A percentile compares a stretch with the other conserved stretches of the same genome.
Conservation (phyloP, 2,329 filamentous ascomycete species). For the Fusarium oligoseptatum region DNA sequence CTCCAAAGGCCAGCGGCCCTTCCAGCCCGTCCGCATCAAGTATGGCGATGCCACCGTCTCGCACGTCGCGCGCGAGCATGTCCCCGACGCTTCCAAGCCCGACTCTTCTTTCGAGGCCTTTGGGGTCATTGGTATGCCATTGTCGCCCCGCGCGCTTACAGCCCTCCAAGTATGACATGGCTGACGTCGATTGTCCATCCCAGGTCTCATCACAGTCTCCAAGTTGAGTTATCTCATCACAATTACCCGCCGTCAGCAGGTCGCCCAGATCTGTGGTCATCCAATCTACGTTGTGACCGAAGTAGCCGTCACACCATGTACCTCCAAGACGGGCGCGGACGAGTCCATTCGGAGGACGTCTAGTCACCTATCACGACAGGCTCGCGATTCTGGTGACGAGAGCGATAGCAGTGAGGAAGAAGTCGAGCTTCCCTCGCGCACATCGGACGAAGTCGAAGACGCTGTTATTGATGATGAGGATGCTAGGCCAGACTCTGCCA, state of each 20-base stretch:
- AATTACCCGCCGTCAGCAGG: constrained; percentile 87
- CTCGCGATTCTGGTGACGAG: constrained; percentile 57
- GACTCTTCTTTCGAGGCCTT: constrained; percentile 70
- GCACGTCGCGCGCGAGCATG: constrained; percentile 58
- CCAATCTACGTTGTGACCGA: constrained; percentile 90
- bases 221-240: constrained; percentile 86
- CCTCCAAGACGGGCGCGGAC: constrained; percentile 80
- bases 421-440: constrained; percentile 50
- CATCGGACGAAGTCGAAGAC: constrained; percentile 61
- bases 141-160: constrained; percentile 23
- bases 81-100: constrained; percentile 59
- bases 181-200: constrained; percentile 1
- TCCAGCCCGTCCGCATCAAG: constrained; percentile 74
- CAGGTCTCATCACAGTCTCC: constrained; percentile 87
- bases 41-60: constrained; percentile 72
- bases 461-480: constrained; percentile 51
- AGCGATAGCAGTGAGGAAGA: constrained; percentile 65
- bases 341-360: constrained; percentile 76
- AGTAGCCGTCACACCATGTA: constrained; percentile 89
- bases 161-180: constrained; percentile 20
- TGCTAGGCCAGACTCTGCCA: constrained; percentile 50
- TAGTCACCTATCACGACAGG: constrained; percentile 54
- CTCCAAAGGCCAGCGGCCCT: constrained; percentile 68
- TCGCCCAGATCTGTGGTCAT: constrained; percentile 85
- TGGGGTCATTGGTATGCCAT: constrained; percentile 66